These are phyloP conservation scores for Talaromyces amestolkiae DNA, from an alignment of 2,329 filamentous ascomycete species.

Conservation along the genomic window DNA sequence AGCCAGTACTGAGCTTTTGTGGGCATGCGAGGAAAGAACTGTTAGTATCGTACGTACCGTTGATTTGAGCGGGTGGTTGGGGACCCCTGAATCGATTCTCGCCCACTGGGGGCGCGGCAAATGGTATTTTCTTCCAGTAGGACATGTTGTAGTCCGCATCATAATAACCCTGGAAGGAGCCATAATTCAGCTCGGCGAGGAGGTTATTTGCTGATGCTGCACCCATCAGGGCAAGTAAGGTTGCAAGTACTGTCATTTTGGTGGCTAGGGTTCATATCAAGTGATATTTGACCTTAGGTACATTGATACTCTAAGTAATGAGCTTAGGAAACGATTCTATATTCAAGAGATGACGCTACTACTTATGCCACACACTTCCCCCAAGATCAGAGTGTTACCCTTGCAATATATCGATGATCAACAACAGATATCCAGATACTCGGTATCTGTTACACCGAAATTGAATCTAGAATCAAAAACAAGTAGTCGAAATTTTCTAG, in stretches of 20 bases:
- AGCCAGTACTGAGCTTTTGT: background rate
- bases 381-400: background rate
- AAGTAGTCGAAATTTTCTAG: background rate
- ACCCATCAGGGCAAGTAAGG: background rate
- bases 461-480: background rate
- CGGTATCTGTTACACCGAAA: background rate
- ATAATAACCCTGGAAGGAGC: background rate
- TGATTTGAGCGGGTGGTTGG: constrained; percentile 48
- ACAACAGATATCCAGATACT: background rate
- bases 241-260: background rate
- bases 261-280: background rate
- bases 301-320: background rate
- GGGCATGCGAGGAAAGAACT: background rate
- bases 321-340: background rate
- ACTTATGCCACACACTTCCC: background rate
- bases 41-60: background rate
- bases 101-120: constrained; percentile 57
- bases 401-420: background rate
- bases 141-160: constrained; percentile 46
- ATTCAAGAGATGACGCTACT: background rate
- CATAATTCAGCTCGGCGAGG: background rate
- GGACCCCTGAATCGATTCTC: constrained; percentile 60
- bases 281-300: too few relatives aligned
- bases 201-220: background rate
- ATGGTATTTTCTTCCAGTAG: constrained; percentile 62